Evolutionary conservation across 2,329 filamentous ascomycete genomes (phyloP), one percentile per base, ranked within the genome.

Genomic region (Torrubiella hemipterigena): DNA sequence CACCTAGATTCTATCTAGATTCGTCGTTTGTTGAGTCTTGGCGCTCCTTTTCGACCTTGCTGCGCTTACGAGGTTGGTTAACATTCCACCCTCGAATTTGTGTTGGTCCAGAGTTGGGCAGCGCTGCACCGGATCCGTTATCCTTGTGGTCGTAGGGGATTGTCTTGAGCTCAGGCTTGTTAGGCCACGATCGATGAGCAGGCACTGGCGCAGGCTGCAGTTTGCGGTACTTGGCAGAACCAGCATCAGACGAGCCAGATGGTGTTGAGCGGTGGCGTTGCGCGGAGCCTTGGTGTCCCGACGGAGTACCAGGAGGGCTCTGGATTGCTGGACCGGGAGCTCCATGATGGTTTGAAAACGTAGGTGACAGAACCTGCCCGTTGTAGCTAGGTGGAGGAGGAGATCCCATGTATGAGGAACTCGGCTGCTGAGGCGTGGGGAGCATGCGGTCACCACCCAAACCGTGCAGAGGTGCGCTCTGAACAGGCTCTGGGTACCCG

Each of bases 111-210:
- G 63, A 66, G 29, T 61, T 62, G 7, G 70, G 70, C 18, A 72
- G 60, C 11, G 69, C 66, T 30, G 73, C 69, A 13, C 61, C 62
- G 3, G 68, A 61, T 4, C 58, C 56, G 26, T 70, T 72, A 42
- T 75, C 69, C 44, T 73, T 74, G 45, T 73, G 72, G 14, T 68
- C 65, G 39, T 74, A 75, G 22, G 65, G 66, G 4, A 73, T 68
- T 4, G 71, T 72, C 34, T 70, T 65, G n/a, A 75, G 56, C 41
- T 73, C 69, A 12, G 63, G 58, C 42, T 62, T 64, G 33, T 55
- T 54, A 6, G 51, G 46, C 47, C 60, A 65, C 37, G 59, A 59
- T 26, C 61, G 57, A 44, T 69, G 68, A 18, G 67, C 57, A 6
- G 67, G 62, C 16, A 69, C 59, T 1, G 69, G 69, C 1, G 70